Evolutionary conservation across 2,329 filamentous ascomycete species (phyloP).

Genomic region (Taxawa tesnikishii): DNA sequence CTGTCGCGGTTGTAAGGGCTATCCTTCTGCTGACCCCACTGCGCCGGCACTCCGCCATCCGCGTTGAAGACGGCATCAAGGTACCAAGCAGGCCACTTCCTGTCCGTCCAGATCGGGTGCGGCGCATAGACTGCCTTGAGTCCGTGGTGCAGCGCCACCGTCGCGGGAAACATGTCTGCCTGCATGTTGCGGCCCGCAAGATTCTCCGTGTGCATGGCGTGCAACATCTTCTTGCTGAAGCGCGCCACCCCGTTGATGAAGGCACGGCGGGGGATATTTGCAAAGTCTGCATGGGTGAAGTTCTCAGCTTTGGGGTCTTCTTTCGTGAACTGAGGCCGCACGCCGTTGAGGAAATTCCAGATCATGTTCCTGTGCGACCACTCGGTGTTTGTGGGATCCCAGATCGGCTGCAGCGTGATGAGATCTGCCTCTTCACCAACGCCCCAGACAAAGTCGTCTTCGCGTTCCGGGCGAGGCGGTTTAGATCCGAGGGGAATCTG

Average conservation of each 20-base stretch:
- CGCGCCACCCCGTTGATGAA: slow-evolving; percentile 83
- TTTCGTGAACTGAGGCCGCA: slow-evolving; percentile 74
- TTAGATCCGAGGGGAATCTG: slow-evolving; percentile 68
- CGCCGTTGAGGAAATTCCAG: slow-evolving; percentile 34
- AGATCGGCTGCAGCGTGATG: slow-evolving; percentile 84
- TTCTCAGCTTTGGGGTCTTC: slow-evolving; percentile 55
- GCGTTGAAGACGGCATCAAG: slow-evolving; percentile 70
- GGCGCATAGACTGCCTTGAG: slow-evolving; percentile 86
- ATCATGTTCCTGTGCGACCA: slow-evolving; percentile 50
- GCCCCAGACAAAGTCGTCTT: slow-evolving; percentile 76
- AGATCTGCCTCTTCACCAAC: slow-evolving; percentile 83
- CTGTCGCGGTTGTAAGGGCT: slow-evolving; percentile 45
- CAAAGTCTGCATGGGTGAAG: slow-evolving; percentile 38
- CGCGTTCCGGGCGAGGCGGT: slow-evolving; percentile 61
- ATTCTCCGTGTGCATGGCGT: slow-evolving; percentile 85
- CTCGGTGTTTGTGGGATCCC: slow-evolving; percentile 74
- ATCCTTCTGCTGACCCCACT: slow-evolving; percentile 31
- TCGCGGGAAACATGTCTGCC: slow-evolving; percentile 92
- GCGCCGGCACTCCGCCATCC: slow-evolving; percentile 42
- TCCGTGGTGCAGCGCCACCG: slow-evolving; percentile 78
- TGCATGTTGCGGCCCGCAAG: slow-evolving; percentile 82
- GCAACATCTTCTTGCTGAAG: slow-evolving; percentile 66
- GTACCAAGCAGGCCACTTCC: slow-evolving; percentile 71
- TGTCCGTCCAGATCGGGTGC: slow-evolving; percentile 78
- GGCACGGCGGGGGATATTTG: slow-evolving; percentile 54